Conservation (phyloP, 208 protist species). For the Porcisia hertigi region DNA sequence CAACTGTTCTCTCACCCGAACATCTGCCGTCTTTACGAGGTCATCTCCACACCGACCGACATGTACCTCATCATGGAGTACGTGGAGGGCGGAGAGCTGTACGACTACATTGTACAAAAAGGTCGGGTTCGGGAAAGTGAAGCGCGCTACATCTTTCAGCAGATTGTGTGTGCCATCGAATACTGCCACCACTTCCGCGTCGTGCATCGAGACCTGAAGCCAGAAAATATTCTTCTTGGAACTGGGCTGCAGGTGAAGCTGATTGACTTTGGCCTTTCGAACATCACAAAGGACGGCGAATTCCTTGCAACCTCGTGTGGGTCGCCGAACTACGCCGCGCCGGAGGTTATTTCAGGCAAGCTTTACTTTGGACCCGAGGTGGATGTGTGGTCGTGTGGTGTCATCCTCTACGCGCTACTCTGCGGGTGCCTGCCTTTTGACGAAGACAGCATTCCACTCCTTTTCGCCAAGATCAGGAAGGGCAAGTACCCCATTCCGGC, state of each 20-base stretch:
- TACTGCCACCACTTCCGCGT: slow-evolving; percentile 98
- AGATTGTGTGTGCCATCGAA: slow-evolving; percentile 98
- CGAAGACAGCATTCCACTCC: slow-evolving; percentile 85
- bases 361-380: slow-evolving; percentile 93
- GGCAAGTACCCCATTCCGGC: slow-evolving; percentile 83
- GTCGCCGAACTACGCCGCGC: slow-evolving; percentile 94
- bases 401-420: slow-evolving; percentile 94
- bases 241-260: slow-evolving; percentile 92
- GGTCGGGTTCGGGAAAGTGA: slow-evolving; percentile 94
- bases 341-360: slow-evolving; percentile 93
- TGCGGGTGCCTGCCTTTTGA: slow-evolving; percentile 94
- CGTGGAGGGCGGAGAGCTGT: slow-evolving; percentile 98
- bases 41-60: slow-evolving; percentile 97
- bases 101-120: slow-evolving; percentile 99
- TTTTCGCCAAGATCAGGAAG: slow-evolving; percentile 93
- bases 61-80: slow-evolving; percentile 99
- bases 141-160: slow-evolving; percentile 97
- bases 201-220: slow-evolving; percentile 94
- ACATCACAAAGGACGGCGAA: slow-evolving; percentile 91
- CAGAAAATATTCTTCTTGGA: slow-evolving; percentile 93
- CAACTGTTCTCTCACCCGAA: slow-evolving; percentile 98
- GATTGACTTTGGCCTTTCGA: slow-evolving; percentile 95
- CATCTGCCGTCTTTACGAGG: slow-evolving; percentile 98
- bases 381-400: slow-evolving; percentile 96
- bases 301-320: slow-evolving; percentile 93